Evolutionary conservation across 495 filamentous ascomycete species (phyloP), one percentile per base, ranked within the genome.

Genomic region (Oidiodendron maius): DNA sequence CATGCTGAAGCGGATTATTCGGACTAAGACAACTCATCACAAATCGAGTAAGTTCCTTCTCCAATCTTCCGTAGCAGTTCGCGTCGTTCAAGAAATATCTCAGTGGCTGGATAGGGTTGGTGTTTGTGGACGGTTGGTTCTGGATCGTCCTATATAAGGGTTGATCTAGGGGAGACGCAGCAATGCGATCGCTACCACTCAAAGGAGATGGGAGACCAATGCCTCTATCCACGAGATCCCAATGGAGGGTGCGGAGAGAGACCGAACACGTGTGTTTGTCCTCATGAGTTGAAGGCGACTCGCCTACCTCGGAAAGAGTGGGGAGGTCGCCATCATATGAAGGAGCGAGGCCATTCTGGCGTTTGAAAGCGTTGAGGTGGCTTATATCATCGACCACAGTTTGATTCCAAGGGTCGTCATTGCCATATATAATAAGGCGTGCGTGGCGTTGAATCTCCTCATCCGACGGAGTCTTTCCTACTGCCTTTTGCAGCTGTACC

Each of bases 351-450:
- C 53, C 53, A 39, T 48, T 40, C 32, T 54, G 52, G 8, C 46
- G 44, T 36, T 61, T 61, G 28, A 79, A 78, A 4, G 62, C 56
- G 16, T 61, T 55, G 6, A 88, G 67, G 78, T 82, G 84, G 1
- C 72, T 60, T 3, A 67, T 65, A 48, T 88, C 82, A 53, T 88
- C 84, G 5, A 83, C 78, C 17, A 76, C 80, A 0, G 83, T 87
- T 60, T 85, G 83, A 47, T 86, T 86, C 81, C 82, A 88, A 16
- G 71, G 70, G 51, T 87, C 84, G 46, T 83, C 78, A 38, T 61
- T 70, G 15, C 76, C 77, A 60, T 83, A 86, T 49, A 87, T 76
- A 48, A 83, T 76, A 22, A 75, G 65, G 43, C 84, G 79, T 6
- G 72, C 82, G 58, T 84, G 70, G 15, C 66, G 68, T 62, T 86